Evolutionary conservation across 441 rosid species (phyloP).

Genomic region (Pelargonium australe): DNA sequence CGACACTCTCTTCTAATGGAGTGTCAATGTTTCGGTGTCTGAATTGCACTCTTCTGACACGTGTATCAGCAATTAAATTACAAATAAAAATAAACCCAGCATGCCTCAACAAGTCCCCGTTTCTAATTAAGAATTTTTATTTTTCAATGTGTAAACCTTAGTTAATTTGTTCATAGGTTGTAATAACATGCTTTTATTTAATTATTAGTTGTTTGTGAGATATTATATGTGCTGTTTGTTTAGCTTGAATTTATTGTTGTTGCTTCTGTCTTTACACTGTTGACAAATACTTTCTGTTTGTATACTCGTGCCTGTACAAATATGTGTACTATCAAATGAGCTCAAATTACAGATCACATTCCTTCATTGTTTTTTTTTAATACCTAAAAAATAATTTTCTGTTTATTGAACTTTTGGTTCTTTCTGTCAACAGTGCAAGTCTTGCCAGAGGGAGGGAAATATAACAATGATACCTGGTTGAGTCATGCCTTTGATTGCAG

Average conservation of each 20-base stretch:
- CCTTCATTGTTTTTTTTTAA: background rate
- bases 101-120: too few relatives aligned
- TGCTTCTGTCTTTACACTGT: background rate
- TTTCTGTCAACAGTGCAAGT: conserved; percentile 57
- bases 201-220: too few relatives aligned
- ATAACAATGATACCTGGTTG: conserved; percentile 66
- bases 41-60: too few relatives aligned
- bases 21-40: too few relatives aligned
- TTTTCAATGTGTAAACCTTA: too few relatives aligned
- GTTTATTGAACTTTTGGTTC: conserved; percentile 8
- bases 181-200: background rate
- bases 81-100: too few relatives aligned
- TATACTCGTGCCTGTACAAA: background rate
- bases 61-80: too few relatives aligned
- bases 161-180: too few relatives aligned
- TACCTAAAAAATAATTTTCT: conserved; percentile 5
- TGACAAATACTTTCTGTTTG: background rate
- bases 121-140: too few relatives aligned
- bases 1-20: too few relatives aligned
- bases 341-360: background rate
- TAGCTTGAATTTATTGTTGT: background rate
- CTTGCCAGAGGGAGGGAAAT: conserved; percentile 78
- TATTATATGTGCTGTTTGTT: too few relatives aligned
- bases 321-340: background rate
- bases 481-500: conserved; percentile 55